Base-by-base conservation (phyloP, 2,329 filamentous ascomycete species). In the Ophiostoma tasmaniense region DNA sequence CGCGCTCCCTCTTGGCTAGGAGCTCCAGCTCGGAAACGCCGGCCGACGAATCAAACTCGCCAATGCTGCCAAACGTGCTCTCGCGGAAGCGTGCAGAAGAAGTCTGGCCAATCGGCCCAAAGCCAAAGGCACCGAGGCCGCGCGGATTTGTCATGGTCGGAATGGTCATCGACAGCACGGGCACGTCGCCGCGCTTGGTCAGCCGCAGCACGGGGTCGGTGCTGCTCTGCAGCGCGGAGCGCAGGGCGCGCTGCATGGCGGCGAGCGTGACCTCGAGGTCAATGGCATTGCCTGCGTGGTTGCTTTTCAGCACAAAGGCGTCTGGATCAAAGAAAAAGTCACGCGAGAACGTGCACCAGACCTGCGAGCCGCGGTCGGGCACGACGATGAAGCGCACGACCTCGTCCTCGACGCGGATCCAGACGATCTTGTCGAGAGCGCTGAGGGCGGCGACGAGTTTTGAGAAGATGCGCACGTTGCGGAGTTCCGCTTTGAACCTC, bases 191-290 rank as follows among this genome's bases (percentile, higher is more conserved):
- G 76, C 95, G 96, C 78, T 98, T 98, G 30, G 94, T 97, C 59
- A 99, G 87, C 52, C 94, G 90, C 52, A 99, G 87, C 17, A 90
- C 90, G 68, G 93, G 92, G 22, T 91, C 90, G 22, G 89, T 88
- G 74, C 91, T 92, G 76, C 91, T 89, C 67, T 50, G 39, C 11
- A 90, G 82, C 62, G 94, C 94, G 45, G 93, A 97, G 75, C 90
- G 92, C 70, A 99, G 87, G n/a, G 95, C 95, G 70, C 93, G 90
- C 75, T 95, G 91, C 28, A 99, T 87, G 1, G 91, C 89, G 17
- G 87, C 85, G n/a, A 98, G 87, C 33, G 95, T 93, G 1, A 99
- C 87, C 80, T 99, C 95, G 72, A 99, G 89, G 79, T 99, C 97
- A 80, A 99, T 97, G 67, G 93, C 91, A 79, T 97, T 97, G 78